Base-by-base conservation (phyloP, 495 filamentous ascomycete genomes). In the Penicillium pulvis region DNA sequence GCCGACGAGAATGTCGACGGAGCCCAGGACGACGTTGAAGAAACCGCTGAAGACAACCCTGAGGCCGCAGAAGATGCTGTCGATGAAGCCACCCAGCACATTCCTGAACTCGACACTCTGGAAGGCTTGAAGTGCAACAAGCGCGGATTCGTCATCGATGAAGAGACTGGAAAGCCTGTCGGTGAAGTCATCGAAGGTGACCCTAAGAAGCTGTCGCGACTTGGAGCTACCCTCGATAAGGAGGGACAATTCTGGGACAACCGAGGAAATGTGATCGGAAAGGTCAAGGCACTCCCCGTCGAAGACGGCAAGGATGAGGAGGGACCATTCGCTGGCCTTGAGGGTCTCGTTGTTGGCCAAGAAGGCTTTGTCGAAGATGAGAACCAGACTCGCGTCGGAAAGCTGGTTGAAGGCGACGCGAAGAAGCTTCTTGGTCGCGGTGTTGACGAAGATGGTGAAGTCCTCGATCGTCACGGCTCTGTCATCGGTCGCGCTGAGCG, bases 381-480 rank as follows among this genome's bases (percentile, higher is more conserved):
- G 57, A 82, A 85, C 59, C 79, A 80, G 46, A 83, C 80, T 56
- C 79, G 75, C 16, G 83, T 88, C 44, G 86, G 85, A 45, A 61
- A 76, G 56, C 71, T 88, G 28, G 71, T 81, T 43, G 84, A 88
- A 63, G 86, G 84, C 20, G 84, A 88, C 51, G 70, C 82, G 10
- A 84, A 85, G 78, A 88, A 86, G 67, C 75, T 88, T 16, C 75
- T 86, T 35, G 85, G 85, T 30, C 80, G 81, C 31, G 72, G 76
- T 19, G 84, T 88, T 23, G 85, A 88, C 39, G 83, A 87, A 64
- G 85, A 88, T 55, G 85, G 85, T 36, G 85, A 89, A 56, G 77
- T 88, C 51, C 73, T 85, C 42, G 84, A 86, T 70, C 82, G 85
- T 61, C 77, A 79, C 59, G 86, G 86, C 51, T 85, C 81, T 23